Base-by-base conservation (phyloP, 192 early-diverging fungal genomes). In the Phlyctochytrium bullatum region DNA sequence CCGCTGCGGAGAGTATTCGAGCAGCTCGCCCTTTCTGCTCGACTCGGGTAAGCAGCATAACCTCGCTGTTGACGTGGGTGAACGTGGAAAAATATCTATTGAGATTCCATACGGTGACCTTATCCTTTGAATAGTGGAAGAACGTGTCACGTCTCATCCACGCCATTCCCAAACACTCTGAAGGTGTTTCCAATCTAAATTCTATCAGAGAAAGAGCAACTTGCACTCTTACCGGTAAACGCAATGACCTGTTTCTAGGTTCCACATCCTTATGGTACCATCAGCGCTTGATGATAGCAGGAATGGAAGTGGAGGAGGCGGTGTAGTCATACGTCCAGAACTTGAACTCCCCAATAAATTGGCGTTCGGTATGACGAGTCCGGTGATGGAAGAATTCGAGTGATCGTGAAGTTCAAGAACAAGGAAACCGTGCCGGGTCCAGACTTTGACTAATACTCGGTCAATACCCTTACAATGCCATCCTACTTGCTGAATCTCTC, bases 251-350 rank as follows among this genome's bases (percentile, higher is more conserved):
- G 28, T 72, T 30, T 84, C 82, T 17, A 81, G 50, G 47, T 76
- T 78, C 82, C 82, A 84, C 74, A 84, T 75, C 34, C 78, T 30
- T 2, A 84, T 76, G 1, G 75, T 73, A 4, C 75, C 75, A 66
- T 84, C 82, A 28, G 71, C 27, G 2, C 78, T 82, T 30, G 75
- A 81, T 0, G 80, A 80, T 2, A 84, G 51, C 27, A 84, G 52
- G 36, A 74, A 82, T 14, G 77, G 64, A 16, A 70, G 70, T 24
- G 67, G 67, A 4, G 40, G 61, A 14, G 24, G 25, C 34, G 23
- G 34, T 3, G 12, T 29, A 29, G 35, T 33, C 3, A 52, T 28
- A 33, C 50, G 36, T 29, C 59, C 51, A 27, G 61, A 51, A 17
- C 53, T 12, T 2, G 61, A 33, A 17, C 59, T 52, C 17, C 71